Percentiles rank a stretch among this genome's conserved stretches.
These are phyloP conservation scores for Talaromyces albobiverticillius DNA, from an alignment of 2,329 filamentous ascomycete genomes.

Conservation along the genomic window DNA sequence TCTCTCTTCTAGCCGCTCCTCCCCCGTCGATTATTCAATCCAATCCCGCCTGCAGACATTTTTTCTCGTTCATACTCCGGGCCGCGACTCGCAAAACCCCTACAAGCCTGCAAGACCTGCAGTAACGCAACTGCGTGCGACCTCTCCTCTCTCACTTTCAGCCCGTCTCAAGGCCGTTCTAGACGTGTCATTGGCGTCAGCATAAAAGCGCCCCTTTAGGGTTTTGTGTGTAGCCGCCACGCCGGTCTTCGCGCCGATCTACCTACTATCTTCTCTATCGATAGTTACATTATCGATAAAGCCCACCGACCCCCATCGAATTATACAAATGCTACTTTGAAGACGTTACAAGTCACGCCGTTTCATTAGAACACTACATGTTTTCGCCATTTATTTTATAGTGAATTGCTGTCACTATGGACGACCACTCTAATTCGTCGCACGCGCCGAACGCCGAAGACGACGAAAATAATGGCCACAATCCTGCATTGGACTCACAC, in stretches of 20 bases:
- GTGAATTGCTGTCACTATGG: neutral
- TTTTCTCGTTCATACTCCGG: no score
- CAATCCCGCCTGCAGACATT: neutral
- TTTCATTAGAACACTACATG: neutral
- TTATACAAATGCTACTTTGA: constrained; percentile 9
- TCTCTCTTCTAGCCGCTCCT: no score
- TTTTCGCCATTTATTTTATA: neutral
- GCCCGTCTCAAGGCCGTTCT: neutral
- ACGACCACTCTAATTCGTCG: neutral
- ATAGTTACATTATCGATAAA: constrained; percentile 6
- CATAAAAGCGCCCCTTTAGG: neutral
- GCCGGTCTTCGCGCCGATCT: neutral
- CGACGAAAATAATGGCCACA: neutral
- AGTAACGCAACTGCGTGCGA: no score
- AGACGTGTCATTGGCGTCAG: neutral
- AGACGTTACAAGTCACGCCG: neutral
- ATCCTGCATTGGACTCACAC: constrained; percentile 1
- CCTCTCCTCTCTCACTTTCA: no score
- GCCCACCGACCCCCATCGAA: neutral
- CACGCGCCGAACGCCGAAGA: neutral
- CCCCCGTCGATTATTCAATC: neutral
- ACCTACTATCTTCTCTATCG: no score
- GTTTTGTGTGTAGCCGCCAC: neutral
- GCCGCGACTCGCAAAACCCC: no score
- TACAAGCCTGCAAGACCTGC: no score